Base-by-base conservation (phyloP, 139 green algal species). In the Zygnema circumcarinatum region DNA sequence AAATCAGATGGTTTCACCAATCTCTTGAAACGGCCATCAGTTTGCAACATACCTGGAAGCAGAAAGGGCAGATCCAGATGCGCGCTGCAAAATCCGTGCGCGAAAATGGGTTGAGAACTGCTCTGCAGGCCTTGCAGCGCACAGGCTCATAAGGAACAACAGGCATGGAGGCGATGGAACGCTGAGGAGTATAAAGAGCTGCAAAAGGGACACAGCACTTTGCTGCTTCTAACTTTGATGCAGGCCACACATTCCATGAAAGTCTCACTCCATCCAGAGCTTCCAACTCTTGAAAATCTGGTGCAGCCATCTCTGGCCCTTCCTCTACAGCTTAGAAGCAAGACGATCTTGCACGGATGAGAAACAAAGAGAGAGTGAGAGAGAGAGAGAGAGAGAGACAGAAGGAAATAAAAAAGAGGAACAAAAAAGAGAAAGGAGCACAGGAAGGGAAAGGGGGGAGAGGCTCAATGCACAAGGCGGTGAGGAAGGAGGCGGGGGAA, bases 21-120 rank as follows among this genome's bases (percentile, higher is more conserved):
- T n/a, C n/a, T n/a, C n/a, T n/a, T n/a, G n/a, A n/a, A n/a, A n/a
- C n/a, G n/a, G 54, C 25, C 54, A 33, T 72, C 54, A 72, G 54
- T 33, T 29, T 72, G 25, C 74, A 52, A 33, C 39, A 39, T 31
- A 87, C 81, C 81, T 87, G 85, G 86, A 96, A 94, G 93, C 97
- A 99, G 75, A 99, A 95, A 32, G 97, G 96, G 92, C 97, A 99
- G 74, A 96, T 96, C 97, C 97, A 99, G 20, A 98, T 89, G 74
- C 96, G 96, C 39, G 87, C 92, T 73, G 92, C 89, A 90, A 96
- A 99, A 92, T 99, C 97, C 1, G 98, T 94, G 0, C 83, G 87
- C 0, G 95, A 94, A 86, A 97, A 98, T 0, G 97, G 96, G 93
- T 99, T 99, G 35, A 99, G 95, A 11, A 98, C 91, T 1, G 91